Base-by-base conservation (phyloP, 1,284 basidiomycete species). In the Tremellales sp. region DNA sequence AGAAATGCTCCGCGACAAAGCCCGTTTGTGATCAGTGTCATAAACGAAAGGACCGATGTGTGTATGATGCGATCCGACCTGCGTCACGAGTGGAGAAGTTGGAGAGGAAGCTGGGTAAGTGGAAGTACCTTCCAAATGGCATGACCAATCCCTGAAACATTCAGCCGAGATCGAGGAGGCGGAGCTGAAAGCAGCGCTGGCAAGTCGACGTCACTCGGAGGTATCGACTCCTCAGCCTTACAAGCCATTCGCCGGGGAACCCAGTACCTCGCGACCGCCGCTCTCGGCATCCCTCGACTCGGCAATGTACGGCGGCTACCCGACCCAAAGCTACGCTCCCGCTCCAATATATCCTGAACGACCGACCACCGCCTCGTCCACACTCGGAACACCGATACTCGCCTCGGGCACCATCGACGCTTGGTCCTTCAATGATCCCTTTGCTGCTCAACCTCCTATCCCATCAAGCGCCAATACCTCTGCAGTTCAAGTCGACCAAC, bases 1-100 rank as follows among this genome's bases (percentile, higher is more conserved):
- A 66, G 64, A 66, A 60, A 61, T 66, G 64, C 35, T 62, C 60
- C 3, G 64, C 62, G 4, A 40, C 51, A 19, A 64, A 66, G 40
- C 64, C 64, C 4, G 25, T 42, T 5, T 66, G 64, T 33, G 64
- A 66, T 40, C 62, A 66, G 47, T 64, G 62, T 42, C 17, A 48
- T 5, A 64, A 62, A 40, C 39, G 62, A 5, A 54, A 54, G 35
- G 62, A 64, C 37, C 50, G 62, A 12, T 64, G 62, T 37, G 54
- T 64, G 2, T 64, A 62, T 43, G 62, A 64, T 51, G 53, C 54
- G 3, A 45, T 57, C 21, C 47, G 62, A 22, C 62, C 62, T 10
- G 61, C 62, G n/a, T 62, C 62, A 13, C 43, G 62, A 22, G 62
- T 64, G 4, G 62, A 64, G 43, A 49, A 54, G 45, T 53, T 64